Conservation (phyloP, 306 rosid genomes). For the Sindora glabra region DNA sequence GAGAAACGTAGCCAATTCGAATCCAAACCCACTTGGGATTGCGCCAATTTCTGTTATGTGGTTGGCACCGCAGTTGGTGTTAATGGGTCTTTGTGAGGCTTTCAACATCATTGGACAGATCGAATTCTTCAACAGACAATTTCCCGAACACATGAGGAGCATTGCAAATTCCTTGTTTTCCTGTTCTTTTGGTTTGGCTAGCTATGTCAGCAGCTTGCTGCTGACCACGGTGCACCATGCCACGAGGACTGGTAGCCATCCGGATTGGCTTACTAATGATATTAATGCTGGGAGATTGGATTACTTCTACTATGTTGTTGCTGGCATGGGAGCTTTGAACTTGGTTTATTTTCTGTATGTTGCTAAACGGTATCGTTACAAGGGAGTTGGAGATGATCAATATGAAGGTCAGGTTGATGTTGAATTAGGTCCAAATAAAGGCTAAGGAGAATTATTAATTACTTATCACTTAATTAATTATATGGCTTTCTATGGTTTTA, state of each 20-base stretch:
- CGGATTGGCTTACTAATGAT: conserved; percentile 64
- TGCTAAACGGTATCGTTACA: conserved; percentile 48
- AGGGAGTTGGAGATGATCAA: conserved; percentile 11
- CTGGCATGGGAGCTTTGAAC: conserved; percentile 39
- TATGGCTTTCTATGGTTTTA: too few species aligned
- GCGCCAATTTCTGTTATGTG: conserved; percentile 45
- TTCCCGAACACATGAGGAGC: conserved; percentile 66
- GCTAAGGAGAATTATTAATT: conserved; percentile 19
- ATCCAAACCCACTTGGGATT: conserved; percentile 19
- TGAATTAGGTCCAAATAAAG: conserved; percentile 24
- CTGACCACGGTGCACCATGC: conserved; percentile 34
- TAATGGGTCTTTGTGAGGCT: conserved; percentile 61
- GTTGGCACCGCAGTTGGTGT: conserved; percentile 46
- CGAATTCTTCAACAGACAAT: conserved; percentile 58
- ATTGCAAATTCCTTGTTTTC: conserved; percentile 54
- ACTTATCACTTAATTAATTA: too few species aligned
- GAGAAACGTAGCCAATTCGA: conserved; percentile 14
- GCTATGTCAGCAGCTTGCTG: conserved; percentile 41
- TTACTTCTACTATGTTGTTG: conserved; percentile 53
- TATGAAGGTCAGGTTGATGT: conserved; percentile 21
- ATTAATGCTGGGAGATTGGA: conserved; percentile 62
- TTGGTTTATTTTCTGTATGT: conserved; percentile 39
- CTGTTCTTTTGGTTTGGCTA: conserved; percentile 43
- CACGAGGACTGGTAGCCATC: conserved; percentile 13
- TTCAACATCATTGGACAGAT: conserved; percentile 48